Base-by-base conservation (phyloP, 768 basidiomycete species). In the Termitomyces sp. region DNA sequence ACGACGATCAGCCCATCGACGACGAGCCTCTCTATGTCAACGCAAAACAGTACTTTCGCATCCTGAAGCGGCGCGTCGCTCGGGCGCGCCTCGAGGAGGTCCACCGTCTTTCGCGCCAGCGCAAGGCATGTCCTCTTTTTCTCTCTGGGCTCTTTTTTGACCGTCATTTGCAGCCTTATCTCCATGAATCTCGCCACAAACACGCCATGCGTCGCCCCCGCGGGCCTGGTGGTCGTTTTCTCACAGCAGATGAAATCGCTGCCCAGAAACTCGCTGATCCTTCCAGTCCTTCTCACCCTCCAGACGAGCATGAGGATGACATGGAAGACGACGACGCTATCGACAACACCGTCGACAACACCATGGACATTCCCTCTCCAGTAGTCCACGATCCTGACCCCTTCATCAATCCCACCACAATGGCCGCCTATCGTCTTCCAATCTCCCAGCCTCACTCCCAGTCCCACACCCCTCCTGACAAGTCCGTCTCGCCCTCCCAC, bases 21-120 rank as follows among this genome's bases (percentile, higher is more conserved):
- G 95, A 98, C 62, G 96, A 99, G 71, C 96, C 97, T 27, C 87
- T 99, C 64, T 98, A 98, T 76, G 97, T 99, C 58, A 99, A 99
- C 67, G 96, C 97, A 59, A 99, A 99, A 71, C 97, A 99, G 75
- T 99, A 98, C 72, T 94, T 95, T 67, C 91, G 97, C 69, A 98
- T 99, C 67, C 84, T 99, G 73, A 98, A 98, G 78, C 83, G 97
- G 62, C 83, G 97, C 56, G 84, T 91, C 64, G 95, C 96, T 5
- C 78, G 96, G 44, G 92, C 93, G 3, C 82, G 97, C 49, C 81
- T 98, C 53, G 95, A 97, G 67, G 96, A 98, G 73, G 81, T 98
- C 53, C 95, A 97, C 64, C 82, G 93, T 62, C 83, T 99, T 62
- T 95, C 93, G 57, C 82, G 88, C 64, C 91, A 96, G 72, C 82